These are phyloP conservation scores for Rhododendron simsii DNA, from an alignment of 148 eudicot genomes.

Conservation along the genomic window DNA sequence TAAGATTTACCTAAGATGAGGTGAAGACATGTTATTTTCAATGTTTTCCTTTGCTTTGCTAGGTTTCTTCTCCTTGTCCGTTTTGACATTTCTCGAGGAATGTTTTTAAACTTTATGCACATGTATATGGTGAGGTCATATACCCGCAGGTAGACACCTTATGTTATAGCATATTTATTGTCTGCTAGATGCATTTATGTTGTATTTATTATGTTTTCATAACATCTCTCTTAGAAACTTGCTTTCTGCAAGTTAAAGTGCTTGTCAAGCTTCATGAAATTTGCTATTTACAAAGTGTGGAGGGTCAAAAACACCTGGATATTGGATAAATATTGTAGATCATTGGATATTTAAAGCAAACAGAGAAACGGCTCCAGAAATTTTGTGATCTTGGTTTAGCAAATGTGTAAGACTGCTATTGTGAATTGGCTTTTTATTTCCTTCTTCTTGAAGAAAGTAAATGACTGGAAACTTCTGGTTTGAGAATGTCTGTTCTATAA, in stretches of 20 bases:
- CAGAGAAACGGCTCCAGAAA: neutral
- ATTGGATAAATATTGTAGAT: neutral
- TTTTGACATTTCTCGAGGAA: neutral
- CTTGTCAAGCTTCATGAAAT: neutral
- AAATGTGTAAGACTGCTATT: neutral
- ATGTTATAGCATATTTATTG: neutral
- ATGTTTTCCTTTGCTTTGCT: neutral
- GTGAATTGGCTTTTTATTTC: neutral
- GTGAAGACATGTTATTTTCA: neutral
- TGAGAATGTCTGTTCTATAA: slow-evolving; percentile 5
- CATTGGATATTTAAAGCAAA: neutral
- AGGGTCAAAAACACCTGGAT: neutral
- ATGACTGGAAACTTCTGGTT: neutral
- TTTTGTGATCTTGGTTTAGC: neutral
- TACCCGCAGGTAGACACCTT: neutral
- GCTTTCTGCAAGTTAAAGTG: neutral
- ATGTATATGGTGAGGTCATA: neutral
- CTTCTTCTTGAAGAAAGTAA: neutral
- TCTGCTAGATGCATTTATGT: neutral
- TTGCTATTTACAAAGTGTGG: neutral
- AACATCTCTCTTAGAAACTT: neutral
- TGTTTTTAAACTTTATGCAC: neutral
- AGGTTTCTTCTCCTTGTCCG: neutral
- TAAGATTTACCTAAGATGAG: neutral
- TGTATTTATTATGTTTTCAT: neutral